Evolutionary conservation across 2,329 filamentous ascomycete species (phyloP), one percentile per base, ranked within the genome.

Genomic region (Nemania serpens): DNA sequence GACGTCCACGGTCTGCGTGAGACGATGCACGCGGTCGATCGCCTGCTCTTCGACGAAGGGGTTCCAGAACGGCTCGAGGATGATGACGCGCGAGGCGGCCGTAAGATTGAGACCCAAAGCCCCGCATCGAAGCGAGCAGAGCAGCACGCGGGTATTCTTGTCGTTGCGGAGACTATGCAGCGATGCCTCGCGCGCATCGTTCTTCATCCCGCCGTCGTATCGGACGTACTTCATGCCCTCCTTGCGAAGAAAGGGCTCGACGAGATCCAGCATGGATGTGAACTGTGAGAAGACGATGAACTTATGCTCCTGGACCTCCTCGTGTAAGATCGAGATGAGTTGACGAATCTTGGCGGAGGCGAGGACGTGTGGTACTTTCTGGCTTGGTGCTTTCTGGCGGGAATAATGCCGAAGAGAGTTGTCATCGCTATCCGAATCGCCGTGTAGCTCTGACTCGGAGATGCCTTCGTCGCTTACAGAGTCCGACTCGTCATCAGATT

Each of bases 281-380:
- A 99, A 99, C 71, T 98, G 92, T 1, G 93, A 97, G 77, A 99
- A 99, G 65, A 99, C 93, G 70, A 99, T 99, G 73, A 97, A 96
- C 74, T 99, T 99, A 82, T 97, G 91, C 61, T 92, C 82, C 1
- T 83, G 79, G 0, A 88, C 88, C 75, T 99, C 95, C 46, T 86
- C 86, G 65, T 88, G 84, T 9, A 99, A 84, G 53, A 99, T 91
- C 62, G 87, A 82, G 71, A 96, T 84, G 18, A 98, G 83, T 69
- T 95, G 88, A 46, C 90, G 88, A 70, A 99, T 96, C 79, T 99
- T 99, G 69, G 95, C 94, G 0, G 95, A 99, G 1, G 87, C 84
- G 25, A 85, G 79, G 36, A 90, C 81, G 29, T 80, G 78, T 6
- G 81, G 78, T 22, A 81, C 79, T 29, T 80, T 78, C 54, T 80